Evolutionary conservation across 2,329 filamentous ascomycete species (phyloP).

Genomic region (Penicillium olsonii): DNA sequence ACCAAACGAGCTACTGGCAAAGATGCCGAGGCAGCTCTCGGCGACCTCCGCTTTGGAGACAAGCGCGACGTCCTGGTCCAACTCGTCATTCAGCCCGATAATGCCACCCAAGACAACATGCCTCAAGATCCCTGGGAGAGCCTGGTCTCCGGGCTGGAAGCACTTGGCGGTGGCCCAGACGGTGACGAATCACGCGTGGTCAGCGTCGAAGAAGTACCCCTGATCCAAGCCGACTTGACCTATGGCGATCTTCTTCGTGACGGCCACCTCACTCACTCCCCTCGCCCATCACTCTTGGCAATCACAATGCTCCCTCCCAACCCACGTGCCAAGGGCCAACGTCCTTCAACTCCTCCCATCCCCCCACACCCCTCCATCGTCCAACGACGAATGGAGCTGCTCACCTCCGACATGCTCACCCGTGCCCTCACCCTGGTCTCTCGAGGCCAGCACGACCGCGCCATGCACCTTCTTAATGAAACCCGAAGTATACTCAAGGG

Average conservation of each 20-base stretch:
- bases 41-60: conserved; percentile 91
- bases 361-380: conserved; percentile 94
- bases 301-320: conserved; percentile 85
- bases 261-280: conserved; percentile 79
- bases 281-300: conserved; percentile 84
- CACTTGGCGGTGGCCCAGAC: conserved; percentile 83
- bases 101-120: conserved; percentile 74
- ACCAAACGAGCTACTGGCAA: conserved; percentile 94
- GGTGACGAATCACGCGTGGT: conserved; percentile 78
- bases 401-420: conserved; percentile 97
- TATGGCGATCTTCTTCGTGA: conserved; percentile 94
- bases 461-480: conserved; percentile 87
- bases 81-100: conserved; percentile 87
- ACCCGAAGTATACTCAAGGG: conserved; percentile 95
- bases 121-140: conserved; percentile 97
- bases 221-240: conserved; percentile 90
- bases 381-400: conserved; percentile 92
- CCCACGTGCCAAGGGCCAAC: conserved; percentile 61
- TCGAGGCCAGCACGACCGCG: conserved; percentile 88
- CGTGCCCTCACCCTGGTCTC: conserved; percentile 87
- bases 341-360: conserved; percentile 71
- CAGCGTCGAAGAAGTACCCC: conserved; percentile 89
- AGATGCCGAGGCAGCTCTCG: conserved; percentile 88
- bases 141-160: conserved; percentile 92
- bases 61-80: conserved; percentile 94